Base-by-base conservation (phyloP, 768 basidiomycete species). In the Leccinum ochraceum region DNA sequence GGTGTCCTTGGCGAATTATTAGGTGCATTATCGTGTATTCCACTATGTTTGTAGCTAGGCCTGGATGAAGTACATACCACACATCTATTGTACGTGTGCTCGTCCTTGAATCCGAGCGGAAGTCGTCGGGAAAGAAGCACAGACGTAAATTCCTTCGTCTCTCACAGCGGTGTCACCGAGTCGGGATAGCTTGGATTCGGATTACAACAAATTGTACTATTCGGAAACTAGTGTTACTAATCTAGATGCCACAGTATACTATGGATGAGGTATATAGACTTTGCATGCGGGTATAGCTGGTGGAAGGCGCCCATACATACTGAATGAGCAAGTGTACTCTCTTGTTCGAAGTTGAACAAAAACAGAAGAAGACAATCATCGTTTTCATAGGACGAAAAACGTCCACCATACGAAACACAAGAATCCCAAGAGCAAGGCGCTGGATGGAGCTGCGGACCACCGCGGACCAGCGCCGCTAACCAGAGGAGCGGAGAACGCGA, bases 401-500 rank as follows among this genome's bases (percentile, higher is more conserved):
- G 55, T 52, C 63, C 66, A 72, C 58, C 63, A 68, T 30, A 65
- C 16, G 9, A 68, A 26, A 63, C 59, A 72, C 3, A 61, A 34
- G 14, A 71, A 37, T 1, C 55, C 56, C 11, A 71, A 39, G n/a
- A 70, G 49, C 14, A 56, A 44, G 0, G n/a, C 8, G 3, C 60
- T 44, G 26, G 54, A 62, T 22, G 64, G 55, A n/a, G 17, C 39
- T 13, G 46, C 59, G 10, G 62, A 46, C 42, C 46, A 63, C 1
- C 16, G 72, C 37, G 30, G 3, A n/a, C 48, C 42, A 26, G 76
- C 77, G 13, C 71, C 73, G 60, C 76, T 80, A 6, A 88, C 71
- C 5, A 90, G 79, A 2, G 87, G 87, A 2, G 82, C 85, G 2
- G 83, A 79, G 20, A 63, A 68, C 3, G 81, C 86, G 54, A 89